Percentiles rank a stretch among this genome's conserved stretches.
These are phyloP conservation scores for Syzygium syzygioides DNA, from an alignment of 441 rosid species.

Conservation along the genomic window DNA sequence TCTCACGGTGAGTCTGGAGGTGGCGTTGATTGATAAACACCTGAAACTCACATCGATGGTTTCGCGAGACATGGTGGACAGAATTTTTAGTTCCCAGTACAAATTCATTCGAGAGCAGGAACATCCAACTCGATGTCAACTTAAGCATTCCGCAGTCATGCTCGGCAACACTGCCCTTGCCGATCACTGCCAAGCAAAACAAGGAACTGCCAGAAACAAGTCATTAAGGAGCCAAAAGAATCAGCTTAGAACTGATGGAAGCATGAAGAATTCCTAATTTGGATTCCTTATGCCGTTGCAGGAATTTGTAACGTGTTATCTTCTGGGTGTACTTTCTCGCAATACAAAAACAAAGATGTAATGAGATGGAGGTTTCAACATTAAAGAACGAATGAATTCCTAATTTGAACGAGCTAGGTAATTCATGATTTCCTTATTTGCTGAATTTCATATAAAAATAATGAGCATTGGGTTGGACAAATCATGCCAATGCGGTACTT, in stretches of 20 bases:
- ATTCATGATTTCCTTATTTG: neutral
- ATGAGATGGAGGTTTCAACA: neutral
- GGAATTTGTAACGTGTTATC: neutral
- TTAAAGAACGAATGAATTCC: neutral
- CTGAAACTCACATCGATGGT: accelerated
- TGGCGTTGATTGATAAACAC: neutral
- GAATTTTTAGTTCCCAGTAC: neutral
- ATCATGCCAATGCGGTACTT: neutral
- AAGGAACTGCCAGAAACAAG: neutral
- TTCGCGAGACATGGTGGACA: neutral
- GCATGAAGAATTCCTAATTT: neutral
- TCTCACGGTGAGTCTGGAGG: neutral
- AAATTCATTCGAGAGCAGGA: neutral
- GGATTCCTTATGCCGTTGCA: neutral
- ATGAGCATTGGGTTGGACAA: neutral
- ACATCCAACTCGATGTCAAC: neutral
- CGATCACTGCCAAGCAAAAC: conserved; percentile 51
- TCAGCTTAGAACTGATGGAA: too few relatives aligned
- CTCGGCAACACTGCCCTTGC: conserved; percentile 61
- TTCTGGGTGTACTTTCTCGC: neutral
- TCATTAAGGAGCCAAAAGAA: too few relatives aligned
- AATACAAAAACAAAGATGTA: neutral
- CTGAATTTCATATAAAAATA: neutral
- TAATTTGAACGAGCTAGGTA: neutral
- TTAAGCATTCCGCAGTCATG: conserved; percentile 6